A percentile compares a stretch with the other conserved stretches of the same genome.
Evolutionary conservation across 2,329 filamentous ascomycete genomes (phyloP).

Genomic region (Ceratocystis lukuohia): DNA sequence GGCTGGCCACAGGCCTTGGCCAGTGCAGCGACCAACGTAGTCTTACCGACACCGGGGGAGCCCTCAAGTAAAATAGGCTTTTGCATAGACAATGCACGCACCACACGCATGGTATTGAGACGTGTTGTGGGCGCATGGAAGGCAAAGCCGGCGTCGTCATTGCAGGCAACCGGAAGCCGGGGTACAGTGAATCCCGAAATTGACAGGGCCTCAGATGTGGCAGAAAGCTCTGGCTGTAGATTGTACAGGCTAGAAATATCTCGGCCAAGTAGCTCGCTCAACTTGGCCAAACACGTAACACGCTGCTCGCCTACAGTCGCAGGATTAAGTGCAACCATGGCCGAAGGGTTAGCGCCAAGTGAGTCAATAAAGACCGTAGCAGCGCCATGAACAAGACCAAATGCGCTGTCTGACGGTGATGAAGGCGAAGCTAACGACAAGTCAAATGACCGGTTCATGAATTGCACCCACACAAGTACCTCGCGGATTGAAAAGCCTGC

Average conservation of each 20-base stretch:
- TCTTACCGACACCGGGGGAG: constrained; percentile 96
- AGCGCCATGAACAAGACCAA: constrained; percentile 62
- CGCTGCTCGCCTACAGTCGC: constrained; percentile 59
- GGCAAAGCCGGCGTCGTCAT: constrained; percentile 42
- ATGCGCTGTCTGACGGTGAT: constrained; percentile 29
- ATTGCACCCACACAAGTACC: constrained; percentile 83
- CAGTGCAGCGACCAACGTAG: constrained; percentile 75
- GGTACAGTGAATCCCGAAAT: constrained; percentile 65
- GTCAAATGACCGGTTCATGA: constrained; percentile 54
- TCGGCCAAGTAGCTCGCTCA: constrained; percentile 50
- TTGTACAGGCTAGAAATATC: constrained; percentile 56
- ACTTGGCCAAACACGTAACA: constrained; percentile 55
- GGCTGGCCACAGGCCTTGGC: constrained; percentile 67
- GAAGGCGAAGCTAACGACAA: constrained; percentile 23
- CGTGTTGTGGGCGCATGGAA: constrained; percentile 83
- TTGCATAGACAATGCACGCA: constrained; percentile 72
- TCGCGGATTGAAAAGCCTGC: constrained; percentile 69
- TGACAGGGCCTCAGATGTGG: constrained; percentile 37
- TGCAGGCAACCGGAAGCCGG: constrained; percentile 33
- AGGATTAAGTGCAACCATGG: constrained; percentile 60
- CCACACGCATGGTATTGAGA: constrained; percentile 78
- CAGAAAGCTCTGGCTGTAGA: constrained; percentile 46
- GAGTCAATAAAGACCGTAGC: constrained; percentile 94
- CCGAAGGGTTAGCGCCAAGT: constrained; percentile 86
- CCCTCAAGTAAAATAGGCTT: constrained; percentile 93